Evolutionary conservation across 495 filamentous ascomycete genomes (phyloP), one percentile per base, ranked within the genome.

Genomic region (Penicillium fimorum): DNA sequence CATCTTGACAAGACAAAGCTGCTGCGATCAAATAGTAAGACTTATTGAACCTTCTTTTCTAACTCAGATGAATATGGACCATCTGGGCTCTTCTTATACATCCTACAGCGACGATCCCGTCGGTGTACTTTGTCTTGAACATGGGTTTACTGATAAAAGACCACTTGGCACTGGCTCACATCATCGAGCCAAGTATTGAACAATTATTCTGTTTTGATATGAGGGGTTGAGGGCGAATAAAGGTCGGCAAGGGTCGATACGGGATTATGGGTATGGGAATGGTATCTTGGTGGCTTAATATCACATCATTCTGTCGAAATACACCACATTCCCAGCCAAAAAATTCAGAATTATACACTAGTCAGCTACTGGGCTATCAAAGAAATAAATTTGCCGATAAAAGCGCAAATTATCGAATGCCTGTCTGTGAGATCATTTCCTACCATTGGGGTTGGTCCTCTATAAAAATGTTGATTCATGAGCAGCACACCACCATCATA

Each of bases 241-340:
- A 32, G 24, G 7, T 37, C 18, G 37, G 10, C 18, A 30, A 18
- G 1, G n/a, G 20, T 33, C 3, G 24, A 8, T 22, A 22, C 22
- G 22, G 22, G 22, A n/a, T 22, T 22, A 2, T 22, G 4, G 8
- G 11, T 24, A 45, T 37, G 30, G 17, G 17, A 46, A 59, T 59
- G 45, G 30, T 32, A 55, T 50, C 51, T 55, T 59, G 57, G 17
- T 29, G 29, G 25, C 10, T 17, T 22, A 25, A 6, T 29, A 55
- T 59, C 57, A 44, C 57, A 55, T 45, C 57, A 59, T 59, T 43
- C 18, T 4, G 37, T 9, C 13, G 8, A 18, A 47, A 27, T 27
- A 38, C 8, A 40, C 22, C 22, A n/a, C 35, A n/a, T n/a, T 13
- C 10, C 18, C 13, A 24, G 1, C 3, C 11, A 0, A n/a, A 3